Percentiles rank a stretch among this genome's conserved stretches.
Conservation (phyloP, 805 yeast species). For the Saccharomycopsis vini region DNA sequence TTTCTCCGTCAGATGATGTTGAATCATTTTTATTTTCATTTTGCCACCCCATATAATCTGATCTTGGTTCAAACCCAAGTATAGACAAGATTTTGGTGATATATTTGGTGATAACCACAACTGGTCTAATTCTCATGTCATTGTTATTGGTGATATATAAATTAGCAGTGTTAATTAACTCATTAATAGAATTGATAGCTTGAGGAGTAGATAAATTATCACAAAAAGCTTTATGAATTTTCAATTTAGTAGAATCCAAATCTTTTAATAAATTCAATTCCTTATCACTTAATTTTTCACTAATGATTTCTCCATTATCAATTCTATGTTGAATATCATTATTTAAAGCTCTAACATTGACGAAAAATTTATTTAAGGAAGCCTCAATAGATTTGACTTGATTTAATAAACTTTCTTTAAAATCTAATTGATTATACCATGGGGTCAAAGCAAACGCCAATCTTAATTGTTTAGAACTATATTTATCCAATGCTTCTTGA, state of each 20-base stretch:
- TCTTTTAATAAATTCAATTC: conserved; percentile 51
- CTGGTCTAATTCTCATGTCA: conserved; percentile 53
- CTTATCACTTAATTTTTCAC: conserved; percentile 47
- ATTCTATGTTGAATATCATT: conserved; percentile 50
- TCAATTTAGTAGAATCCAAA: conserved; percentile 42
- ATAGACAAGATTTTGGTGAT: conserved; percentile 60
- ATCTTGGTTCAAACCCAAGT: conserved; percentile 67
- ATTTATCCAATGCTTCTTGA: conserved; percentile 71
- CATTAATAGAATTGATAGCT: conserved; percentile 57
- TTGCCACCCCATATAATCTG: conserved; percentile 76
- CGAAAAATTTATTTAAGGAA: conserved; percentile 72
- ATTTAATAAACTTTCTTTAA: conserved; percentile 67
- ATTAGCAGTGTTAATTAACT: conserved; percentile 63
- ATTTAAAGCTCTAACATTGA: conserved; percentile 73
- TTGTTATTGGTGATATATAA: conserved; percentile 53
- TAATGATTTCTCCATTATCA: conserved; percentile 39
- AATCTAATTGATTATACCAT: conserved; percentile 91
- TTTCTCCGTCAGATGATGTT: conserved; percentile 15
- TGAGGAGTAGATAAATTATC: conserved; percentile 80
- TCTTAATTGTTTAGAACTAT: conserved; percentile 75
- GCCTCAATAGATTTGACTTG: conserved; percentile 76
- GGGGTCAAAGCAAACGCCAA: conserved; percentile 83
- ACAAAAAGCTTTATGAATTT: conserved; percentile 71
- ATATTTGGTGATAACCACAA: conserved; percentile 56
- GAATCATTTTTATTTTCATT: conserved; percentile 25